A percentile compares a stretch with the other conserved stretches of the same genome.
phyloP scores from a whole-genome alignment of 768 basidiomycete species.

The Vishniacozyma victoriae region DNA sequence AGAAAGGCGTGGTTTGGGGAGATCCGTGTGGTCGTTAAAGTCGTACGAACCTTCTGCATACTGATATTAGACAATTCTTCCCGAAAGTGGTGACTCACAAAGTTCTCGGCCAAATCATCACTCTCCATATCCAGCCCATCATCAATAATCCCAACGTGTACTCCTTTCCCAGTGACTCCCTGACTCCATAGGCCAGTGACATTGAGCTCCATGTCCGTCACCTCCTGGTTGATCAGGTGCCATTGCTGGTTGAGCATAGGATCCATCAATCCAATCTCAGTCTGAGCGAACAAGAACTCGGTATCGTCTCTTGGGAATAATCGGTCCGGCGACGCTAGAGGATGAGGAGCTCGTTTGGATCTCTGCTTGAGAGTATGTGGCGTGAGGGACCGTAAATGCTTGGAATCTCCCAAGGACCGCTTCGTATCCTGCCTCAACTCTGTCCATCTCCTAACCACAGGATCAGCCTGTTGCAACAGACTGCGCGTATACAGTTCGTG shows the following conservation, averaged over 20 bases:
- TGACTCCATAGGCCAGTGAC: slow-evolving; percentile 87
- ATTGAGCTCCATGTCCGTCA: slow-evolving; percentile 71
- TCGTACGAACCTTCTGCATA: slow-evolving; percentile 84
- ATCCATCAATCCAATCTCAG: slow-evolving; percentile 63
- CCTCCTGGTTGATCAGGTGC: slow-evolving; percentile 87
- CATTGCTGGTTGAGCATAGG: slow-evolving; percentile 81
- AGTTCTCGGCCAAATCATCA: slow-evolving; percentile 81
- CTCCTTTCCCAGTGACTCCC: slow-evolving; percentile 78
- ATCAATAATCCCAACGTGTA: slow-evolving; percentile 84
- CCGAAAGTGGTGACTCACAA: slow-evolving; percentile 57
- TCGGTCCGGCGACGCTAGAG: not conserved
- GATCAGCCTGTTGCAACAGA: slow-evolving; percentile 5
- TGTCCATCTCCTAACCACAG: slow-evolving; percentile 23
- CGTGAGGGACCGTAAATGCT: slow-evolving; percentile 20
- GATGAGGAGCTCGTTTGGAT: slow-evolving; percentile 42
- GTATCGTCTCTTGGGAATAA: slow-evolving; percentile 12
- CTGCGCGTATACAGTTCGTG: not conserved
- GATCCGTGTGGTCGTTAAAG: slow-evolving; percentile 84
- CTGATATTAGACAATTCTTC: slow-evolving; percentile 48
- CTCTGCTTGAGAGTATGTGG: slow-evolving; percentile 41
- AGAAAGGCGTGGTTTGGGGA: slow-evolving; percentile 77
- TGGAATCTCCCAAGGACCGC: not conserved
- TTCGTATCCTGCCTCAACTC: slow-evolving; percentile 6
- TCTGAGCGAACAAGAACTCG: slow-evolving; percentile 51
- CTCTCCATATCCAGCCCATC: slow-evolving; percentile 89